Evolutionary conservation across 805 yeast genomes (phyloP).

Genomic region (Yamadazyma philogaea): DNA sequence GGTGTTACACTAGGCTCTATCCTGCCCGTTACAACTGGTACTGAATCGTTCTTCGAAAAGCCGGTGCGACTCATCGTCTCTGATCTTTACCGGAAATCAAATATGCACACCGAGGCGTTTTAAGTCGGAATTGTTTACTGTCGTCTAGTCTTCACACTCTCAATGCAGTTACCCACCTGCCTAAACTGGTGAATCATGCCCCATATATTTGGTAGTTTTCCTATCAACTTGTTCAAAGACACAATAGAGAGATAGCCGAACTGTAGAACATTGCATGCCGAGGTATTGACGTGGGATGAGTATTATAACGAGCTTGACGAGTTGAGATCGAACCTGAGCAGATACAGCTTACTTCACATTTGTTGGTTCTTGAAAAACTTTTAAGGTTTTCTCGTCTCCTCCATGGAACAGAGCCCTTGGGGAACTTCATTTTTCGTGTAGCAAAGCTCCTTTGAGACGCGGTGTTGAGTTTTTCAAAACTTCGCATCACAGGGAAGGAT

Average conservation of each 20-base stretch:
- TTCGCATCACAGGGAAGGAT: conserved; percentile 4
- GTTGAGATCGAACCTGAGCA: background rate
- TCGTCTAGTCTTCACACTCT: background rate
- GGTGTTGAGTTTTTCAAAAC: background rate
- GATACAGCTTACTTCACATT: background rate
- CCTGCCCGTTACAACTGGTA: too few species aligned
- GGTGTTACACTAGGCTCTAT: too few species aligned
- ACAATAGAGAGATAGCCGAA: too few species aligned
- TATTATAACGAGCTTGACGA: background rate
- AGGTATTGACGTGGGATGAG: too few species aligned
- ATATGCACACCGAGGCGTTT: background rate
- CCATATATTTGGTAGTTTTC: too few species aligned
- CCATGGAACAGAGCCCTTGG: background rate
- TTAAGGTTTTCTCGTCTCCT: too few species aligned
- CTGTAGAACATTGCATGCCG: too few species aligned
- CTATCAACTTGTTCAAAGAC: too few species aligned
- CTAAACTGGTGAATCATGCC: background rate
- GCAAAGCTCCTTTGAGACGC: background rate
- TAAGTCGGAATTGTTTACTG: conserved; percentile 4
- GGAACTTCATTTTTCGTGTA: background rate
- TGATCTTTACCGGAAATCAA: background rate
- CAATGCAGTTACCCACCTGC: conserved; percentile 1
- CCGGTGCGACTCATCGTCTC: background rate
- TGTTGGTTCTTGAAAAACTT: too few species aligned
- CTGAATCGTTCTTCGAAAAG: background rate